A percentile compares a stretch with the other conserved stretches of the same genome.
phyloP scores from a whole-genome alignment of 495 filamentous ascomycete species.

The Penicillium argentinense region DNA sequence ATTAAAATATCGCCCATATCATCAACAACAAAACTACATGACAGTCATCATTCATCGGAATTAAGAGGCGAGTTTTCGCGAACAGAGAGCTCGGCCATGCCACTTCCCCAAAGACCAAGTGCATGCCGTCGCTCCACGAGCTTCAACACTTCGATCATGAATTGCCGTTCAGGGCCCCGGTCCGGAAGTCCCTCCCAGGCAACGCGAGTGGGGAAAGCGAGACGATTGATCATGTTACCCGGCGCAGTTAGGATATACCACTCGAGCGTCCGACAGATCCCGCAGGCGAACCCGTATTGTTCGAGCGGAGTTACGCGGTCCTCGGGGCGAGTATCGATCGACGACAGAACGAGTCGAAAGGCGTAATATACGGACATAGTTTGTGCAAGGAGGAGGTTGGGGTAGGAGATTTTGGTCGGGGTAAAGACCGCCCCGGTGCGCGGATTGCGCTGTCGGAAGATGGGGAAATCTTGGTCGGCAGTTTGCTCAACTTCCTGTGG shows the following conservation, averaged over 20 bases:
- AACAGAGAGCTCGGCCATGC: conserved; percentile 41
- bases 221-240: conserved; percentile 49
- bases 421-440: conserved; percentile 38
- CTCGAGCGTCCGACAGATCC: conserved; percentile 42
- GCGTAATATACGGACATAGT: conserved; percentile 46
- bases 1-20: neutral
- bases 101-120: conserved; percentile 41
- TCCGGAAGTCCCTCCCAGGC: conserved; percentile 46
- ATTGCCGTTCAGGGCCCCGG: conserved; percentile 37
- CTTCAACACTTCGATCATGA: conserved; percentile 38
- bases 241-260: conserved; percentile 42
- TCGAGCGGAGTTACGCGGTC: conserved; percentile 35
- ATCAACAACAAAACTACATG: neutral
- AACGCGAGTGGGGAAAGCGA: conserved; percentile 44
- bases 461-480: conserved; percentile 31
- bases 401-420: conserved; percentile 39
- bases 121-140: conserved; percentile 43
- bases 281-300: conserved; percentile 42
- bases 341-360: conserved; percentile 37
- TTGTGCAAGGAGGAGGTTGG: conserved; percentile 42
- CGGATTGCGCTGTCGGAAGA: conserved; percentile 40
- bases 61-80: conserved; percentile 26
- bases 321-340: conserved; percentile 35
- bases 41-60: neutral
- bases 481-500: conserved; percentile 29